These are phyloP conservation scores for Phaeotremella skinneri DNA, from an alignment of 768 basidiomycete species.

Conservation along the genomic window DNA sequence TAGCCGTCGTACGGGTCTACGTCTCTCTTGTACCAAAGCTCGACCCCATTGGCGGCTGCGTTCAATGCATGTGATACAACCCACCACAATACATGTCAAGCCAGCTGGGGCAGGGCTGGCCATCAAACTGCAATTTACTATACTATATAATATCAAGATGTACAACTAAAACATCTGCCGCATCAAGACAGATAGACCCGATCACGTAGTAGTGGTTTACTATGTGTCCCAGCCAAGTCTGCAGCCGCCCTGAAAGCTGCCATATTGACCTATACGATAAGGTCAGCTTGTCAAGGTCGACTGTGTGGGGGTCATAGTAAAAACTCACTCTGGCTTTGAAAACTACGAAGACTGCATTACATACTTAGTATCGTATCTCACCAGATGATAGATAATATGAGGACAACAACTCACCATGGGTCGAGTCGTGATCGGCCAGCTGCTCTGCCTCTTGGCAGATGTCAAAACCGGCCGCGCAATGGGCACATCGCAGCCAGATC, in stretches of 20 bases:
- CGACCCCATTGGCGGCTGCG: too few species aligned
- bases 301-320: neutral
- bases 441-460: conserved; percentile 80
- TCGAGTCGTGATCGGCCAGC: conserved; percentile 75
- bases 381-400: neutral
- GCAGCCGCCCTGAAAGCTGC: conserved; percentile 63
- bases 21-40: too few species aligned
- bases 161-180: too few species aligned
- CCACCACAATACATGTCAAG: too few species aligned
- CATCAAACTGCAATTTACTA: too few species aligned
- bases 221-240: conserved; percentile 58
- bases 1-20: too few species aligned
- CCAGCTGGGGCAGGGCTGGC: too few species aligned
- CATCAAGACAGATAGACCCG: conserved; percentile 57
- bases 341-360: conserved; percentile 64
- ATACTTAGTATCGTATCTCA: neutral
- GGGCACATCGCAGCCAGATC: conserved; percentile 85
- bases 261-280: conserved; percentile 79
- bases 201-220: conserved; percentile 64
- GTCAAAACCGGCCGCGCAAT: conserved; percentile 69
- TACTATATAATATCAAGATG: too few species aligned
- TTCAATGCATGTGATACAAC: too few species aligned
- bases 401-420: conserved; percentile 56
- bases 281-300: too few species aligned
- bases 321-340: conserved; percentile 73